Percentiles rank a stretch among this genome's conserved stretches.
phyloP scores from a whole-genome alignment of 169 alveolate species.

The Plasmodium relictum region DNA sequence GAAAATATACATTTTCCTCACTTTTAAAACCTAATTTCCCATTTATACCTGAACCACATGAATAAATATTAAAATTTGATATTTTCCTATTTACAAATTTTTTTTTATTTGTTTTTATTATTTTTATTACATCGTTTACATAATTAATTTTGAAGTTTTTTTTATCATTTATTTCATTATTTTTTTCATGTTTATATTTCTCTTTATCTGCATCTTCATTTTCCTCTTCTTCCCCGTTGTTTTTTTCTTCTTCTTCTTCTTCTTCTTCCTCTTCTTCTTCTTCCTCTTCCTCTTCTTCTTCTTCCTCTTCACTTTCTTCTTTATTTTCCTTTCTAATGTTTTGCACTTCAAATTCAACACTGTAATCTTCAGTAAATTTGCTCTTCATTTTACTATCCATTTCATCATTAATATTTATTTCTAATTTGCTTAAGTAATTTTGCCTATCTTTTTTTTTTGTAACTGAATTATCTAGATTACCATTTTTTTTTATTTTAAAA shows the following conservation, averaged over 20 bases:
- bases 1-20: conserved; percentile 56
- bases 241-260: neutral
- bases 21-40: conserved; percentile 59
- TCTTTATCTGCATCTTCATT: neutral
- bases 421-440: conserved; percentile 14
- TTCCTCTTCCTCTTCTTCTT: neutral
- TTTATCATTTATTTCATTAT: neutral
- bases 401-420: conserved; percentile 54
- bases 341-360: neutral
- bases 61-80: neutral
- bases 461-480: neutral
- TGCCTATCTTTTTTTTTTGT: conserved; percentile 8
- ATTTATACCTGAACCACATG: conserved; percentile 52
- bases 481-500: conserved; percentile 1
- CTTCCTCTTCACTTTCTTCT: neutral
- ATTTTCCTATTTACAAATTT: neutral
- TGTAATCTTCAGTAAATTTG: neutral
- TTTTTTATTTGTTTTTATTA: neutral
- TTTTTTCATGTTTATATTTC: neutral
- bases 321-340: neutral
- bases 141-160: neutral
- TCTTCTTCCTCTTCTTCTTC: neutral
- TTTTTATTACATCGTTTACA: neutral
- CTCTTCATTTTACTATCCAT: neutral
- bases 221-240: neutral